phyloP scores from a whole-genome alignment of 129 eudicot genomes.

The Solidago caesia region DNA sequence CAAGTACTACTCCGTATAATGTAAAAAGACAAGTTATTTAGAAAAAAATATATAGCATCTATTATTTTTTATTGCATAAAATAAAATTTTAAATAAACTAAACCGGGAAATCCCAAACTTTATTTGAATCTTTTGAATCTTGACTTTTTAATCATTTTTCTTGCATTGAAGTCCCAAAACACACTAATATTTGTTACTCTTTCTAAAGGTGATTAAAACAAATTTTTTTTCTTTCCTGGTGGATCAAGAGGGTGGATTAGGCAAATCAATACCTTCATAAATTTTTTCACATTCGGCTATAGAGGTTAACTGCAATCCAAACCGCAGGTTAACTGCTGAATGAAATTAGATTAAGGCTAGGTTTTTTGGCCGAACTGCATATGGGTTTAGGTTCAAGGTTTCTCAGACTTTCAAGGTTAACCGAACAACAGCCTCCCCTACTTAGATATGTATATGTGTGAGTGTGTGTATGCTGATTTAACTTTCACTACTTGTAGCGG shows the following conservation, averaged over 20 bases:
- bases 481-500: constrained; percentile 43
- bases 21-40: neutral
- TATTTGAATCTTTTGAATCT: neutral
- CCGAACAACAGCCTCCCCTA: neutral
- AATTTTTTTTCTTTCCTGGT: neutral
- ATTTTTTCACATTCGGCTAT: too few species aligned
- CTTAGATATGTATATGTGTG: constrained; percentile 5
- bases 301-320: neutral
- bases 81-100: too few species aligned
- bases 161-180: neutral
- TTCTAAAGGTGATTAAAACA: neutral
- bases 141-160: neutral
- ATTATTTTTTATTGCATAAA: too few species aligned
- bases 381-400: neutral
- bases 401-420: neutral
- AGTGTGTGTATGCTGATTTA: neutral
- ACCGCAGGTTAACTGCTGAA: neutral
- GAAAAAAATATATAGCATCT: too few species aligned
- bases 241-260: neutral
- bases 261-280: neutral
- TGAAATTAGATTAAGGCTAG: neutral
- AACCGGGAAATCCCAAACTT: neutral
- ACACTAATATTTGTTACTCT: neutral
- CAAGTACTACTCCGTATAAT: neutral
- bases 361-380: neutral